A percentile compares a stretch with the other conserved stretches of the same genome.
phyloP scores from a whole-genome alignment of 2,329 filamentous ascomycete genomes.

The Fusarium redolens region DNA sequence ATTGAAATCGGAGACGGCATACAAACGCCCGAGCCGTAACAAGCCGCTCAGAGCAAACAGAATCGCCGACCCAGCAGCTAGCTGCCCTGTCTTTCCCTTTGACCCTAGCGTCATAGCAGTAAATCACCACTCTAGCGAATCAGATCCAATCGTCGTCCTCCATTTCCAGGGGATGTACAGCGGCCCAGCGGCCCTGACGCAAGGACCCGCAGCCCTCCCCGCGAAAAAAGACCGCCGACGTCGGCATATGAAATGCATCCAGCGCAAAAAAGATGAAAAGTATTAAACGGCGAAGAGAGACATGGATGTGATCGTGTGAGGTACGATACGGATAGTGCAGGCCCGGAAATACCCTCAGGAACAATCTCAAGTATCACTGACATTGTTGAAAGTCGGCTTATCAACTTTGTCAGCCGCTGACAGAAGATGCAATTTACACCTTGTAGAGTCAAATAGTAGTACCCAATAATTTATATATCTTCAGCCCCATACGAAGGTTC shows the following conservation, averaged over 20 bases:
- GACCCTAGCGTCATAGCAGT: conserved; percentile 30
- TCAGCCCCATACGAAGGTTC: conserved; percentile 11
- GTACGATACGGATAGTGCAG: background rate
- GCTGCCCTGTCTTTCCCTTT: conserved; percentile 21
- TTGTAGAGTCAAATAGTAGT: conserved; percentile 5
- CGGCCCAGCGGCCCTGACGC: conserved; percentile 30
- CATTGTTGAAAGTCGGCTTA: background rate
- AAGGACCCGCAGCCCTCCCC: conserved; percentile 28
- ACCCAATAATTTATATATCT: conserved; percentile 10
- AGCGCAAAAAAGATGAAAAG: conserved; percentile 20
- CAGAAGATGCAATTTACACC: conserved; percentile 9
- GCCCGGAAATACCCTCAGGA: conserved; percentile 10
- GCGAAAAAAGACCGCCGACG: conserved; percentile 40
- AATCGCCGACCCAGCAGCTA: conserved; percentile 16
- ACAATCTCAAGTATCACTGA: background rate
- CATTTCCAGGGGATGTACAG: conserved; percentile 4
- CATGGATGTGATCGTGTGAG: background rate
- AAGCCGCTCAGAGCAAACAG: conserved; percentile 22
- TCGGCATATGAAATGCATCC: conserved; percentile 37
- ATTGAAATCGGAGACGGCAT: background rate
- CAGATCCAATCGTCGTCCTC: conserved; percentile 7
- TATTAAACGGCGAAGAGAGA: background rate
- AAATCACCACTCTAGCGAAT: conserved; percentile 15
- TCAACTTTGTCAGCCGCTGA: conserved; percentile 12
- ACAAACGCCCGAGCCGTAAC: conserved; percentile 18